These are phyloP conservation scores for Fusarium denticulatum DNA, from an alignment of 2,329 filamentous ascomycete species.

Conservation along the genomic window DNA sequence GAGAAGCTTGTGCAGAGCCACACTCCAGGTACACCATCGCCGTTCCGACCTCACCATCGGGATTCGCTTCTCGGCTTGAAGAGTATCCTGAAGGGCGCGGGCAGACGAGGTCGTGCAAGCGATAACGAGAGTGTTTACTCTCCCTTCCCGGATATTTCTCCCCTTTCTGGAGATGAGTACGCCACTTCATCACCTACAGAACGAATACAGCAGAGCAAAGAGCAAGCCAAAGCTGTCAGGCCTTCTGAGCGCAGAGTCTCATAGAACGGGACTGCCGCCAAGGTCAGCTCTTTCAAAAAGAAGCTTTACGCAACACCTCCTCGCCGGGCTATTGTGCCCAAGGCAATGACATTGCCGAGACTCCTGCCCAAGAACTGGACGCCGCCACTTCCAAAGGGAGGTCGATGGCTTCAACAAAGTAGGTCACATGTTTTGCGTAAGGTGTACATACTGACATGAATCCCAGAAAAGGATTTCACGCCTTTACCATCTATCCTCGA, in stretches of 20 bases:
- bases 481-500: slow-evolving; percentile 1
- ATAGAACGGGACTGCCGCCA: slow-evolving; percentile 2
- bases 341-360: background rate
- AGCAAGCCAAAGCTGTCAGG: slow-evolving; percentile 17
- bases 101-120: background rate
- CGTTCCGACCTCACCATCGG: slow-evolving; percentile 35
- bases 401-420: slow-evolving; percentile 32
- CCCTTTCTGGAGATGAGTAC: slow-evolving; percentile 3
- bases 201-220: slow-evolving; percentile 21
- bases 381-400: background rate
- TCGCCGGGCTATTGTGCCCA: background rate
- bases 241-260: slow-evolving; percentile 9
- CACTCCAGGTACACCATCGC: slow-evolving; percentile 1
- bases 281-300: background rate
- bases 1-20: background rate
- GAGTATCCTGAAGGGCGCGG: slow-evolving; percentile 33
- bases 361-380: slow-evolving; percentile 10
- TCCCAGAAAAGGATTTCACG: slow-evolving; percentile 15
- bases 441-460: slow-evolving; percentile 9
- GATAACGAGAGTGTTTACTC: background rate
- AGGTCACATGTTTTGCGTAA: background rate
- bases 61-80: slow-evolving; percentile 28
- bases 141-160: background rate
- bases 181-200: slow-evolving; percentile 26
- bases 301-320: background rate